Conservation (phyloP, 495 filamentous ascomycete species). For the Neurospora tetrasperma region DNA sequence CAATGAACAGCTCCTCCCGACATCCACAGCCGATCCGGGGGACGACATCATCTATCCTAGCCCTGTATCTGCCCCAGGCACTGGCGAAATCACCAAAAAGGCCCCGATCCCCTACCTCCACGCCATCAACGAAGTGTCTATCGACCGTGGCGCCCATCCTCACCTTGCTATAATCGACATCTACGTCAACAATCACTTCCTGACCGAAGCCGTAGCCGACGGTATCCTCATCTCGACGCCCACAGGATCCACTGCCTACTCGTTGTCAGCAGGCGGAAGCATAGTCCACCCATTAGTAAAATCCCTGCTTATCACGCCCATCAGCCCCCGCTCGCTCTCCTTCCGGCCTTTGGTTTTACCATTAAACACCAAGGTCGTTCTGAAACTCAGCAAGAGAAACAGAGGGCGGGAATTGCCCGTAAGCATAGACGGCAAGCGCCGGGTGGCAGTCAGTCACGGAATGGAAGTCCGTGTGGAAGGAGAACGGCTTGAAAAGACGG, state of each 20-base stretch:
- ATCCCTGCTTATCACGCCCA: conserved; percentile 80
- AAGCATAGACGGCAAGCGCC: conserved; percentile 74
- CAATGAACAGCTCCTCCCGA: conserved; percentile 37
- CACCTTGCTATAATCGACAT: conserved; percentile 88
- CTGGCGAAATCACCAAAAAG: background rate
- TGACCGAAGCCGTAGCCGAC: conserved; percentile 89
- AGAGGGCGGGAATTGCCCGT: conserved; percentile 77
- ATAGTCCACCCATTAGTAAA: conserved; percentile 91
- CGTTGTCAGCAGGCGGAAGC: conserved; percentile 79
- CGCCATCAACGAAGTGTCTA: conserved; percentile 90
- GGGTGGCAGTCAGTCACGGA: conserved; percentile 60
- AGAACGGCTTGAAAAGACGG: conserved; percentile 54
- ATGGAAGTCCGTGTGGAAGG: conserved; percentile 86
- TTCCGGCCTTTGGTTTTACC: conserved; percentile 89
- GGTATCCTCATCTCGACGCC: conserved; percentile 91
- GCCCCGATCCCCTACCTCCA: conserved; percentile 44
- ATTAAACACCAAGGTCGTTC: conserved; percentile 71
- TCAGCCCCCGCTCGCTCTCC: conserved; percentile 83
- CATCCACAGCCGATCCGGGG: conserved; percentile 32
- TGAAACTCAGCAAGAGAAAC: conserved; percentile 74
- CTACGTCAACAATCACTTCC: conserved; percentile 68
- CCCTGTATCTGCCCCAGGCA: background rate
- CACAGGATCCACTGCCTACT: conserved; percentile 92
- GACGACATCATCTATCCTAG: background rate
- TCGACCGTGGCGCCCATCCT: conserved; percentile 81